Evolutionary conservation across 805 yeast species (phyloP).

Genomic region (Pichia exigua): DNA sequence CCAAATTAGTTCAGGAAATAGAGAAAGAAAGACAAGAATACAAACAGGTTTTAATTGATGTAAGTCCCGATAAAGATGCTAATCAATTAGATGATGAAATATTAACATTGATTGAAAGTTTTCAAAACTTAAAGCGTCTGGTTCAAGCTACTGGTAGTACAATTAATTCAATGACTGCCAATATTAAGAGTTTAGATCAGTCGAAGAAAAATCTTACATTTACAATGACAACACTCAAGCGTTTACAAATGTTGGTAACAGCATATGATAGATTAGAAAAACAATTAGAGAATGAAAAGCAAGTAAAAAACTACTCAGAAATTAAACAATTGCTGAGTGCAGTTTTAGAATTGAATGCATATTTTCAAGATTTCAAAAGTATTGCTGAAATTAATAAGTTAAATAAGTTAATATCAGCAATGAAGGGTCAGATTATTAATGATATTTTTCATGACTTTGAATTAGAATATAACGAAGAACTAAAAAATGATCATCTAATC

Average conservation of each 20-base stretch:
- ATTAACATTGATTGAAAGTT: constrained; percentile 34
- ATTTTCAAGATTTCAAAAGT: constrained; percentile 74
- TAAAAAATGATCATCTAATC: constrained; percentile 30
- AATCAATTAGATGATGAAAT: constrained; percentile 30
- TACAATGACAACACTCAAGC: constrained; percentile 78
- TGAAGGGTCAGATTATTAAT: constrained; percentile 55
- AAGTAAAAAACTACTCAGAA: constrained; percentile 36
- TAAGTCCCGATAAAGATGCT: constrained; percentile 9
- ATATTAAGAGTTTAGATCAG: constrained; percentile 70
- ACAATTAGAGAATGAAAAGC: constrained; percentile 30
- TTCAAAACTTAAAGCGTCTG: constrained; percentile 38
- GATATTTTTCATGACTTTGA: constrained; percentile 73
- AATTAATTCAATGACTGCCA: constrained; percentile 64
- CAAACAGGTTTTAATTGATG: constrained; percentile 18
- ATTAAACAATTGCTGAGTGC: constrained; percentile 59
- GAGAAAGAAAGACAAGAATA: constrained; percentile 30
- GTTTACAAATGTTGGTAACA: constrained; percentile 77
- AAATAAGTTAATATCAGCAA: constrained; percentile 48
- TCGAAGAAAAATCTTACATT: constrained; percentile 77
- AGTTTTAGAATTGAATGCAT: constrained; percentile 61
- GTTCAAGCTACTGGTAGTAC: constrained; percentile 51
- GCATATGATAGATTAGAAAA: constrained; percentile 57
- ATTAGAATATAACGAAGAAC: constrained; percentile 33
- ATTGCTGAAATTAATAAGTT: constrained; percentile 71
- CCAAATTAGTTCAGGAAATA: constrained; percentile 41